Conservation (phyloP, 805 yeast species). For the Wickerhamiella shivajii region DNA sequence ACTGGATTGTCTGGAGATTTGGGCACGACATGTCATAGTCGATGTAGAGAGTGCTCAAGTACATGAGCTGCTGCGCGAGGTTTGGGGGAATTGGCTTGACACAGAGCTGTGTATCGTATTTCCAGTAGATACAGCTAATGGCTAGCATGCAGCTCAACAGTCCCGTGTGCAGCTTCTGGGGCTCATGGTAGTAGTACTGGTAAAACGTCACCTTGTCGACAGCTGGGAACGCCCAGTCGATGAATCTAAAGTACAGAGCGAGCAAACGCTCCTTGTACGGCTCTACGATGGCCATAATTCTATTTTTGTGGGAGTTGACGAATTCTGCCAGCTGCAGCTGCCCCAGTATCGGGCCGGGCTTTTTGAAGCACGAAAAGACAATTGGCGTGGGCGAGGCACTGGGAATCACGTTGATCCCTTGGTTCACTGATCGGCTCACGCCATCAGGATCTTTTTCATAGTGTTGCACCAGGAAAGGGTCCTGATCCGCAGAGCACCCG, state of each 20-base stretch:
- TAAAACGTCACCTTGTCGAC: constrained; percentile 23
- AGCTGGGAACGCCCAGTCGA: constrained; percentile 25
- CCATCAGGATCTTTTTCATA: constrained; percentile 17
- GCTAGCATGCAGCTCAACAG: constrained; percentile 24
- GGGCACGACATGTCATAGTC: constrained; percentile 23
- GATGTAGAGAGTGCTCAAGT: constrained; percentile 18
- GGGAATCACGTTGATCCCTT: constrained; percentile 18
- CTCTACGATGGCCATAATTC: constrained; percentile 4
- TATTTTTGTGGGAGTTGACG: not conserved
- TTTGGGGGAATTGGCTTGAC: constrained; percentile 21
- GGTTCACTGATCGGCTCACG: constrained; percentile 19
- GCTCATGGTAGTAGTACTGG: constrained; percentile 19
- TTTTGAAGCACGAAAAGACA: constrained; percentile 16
- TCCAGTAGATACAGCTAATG: constrained; percentile 25
- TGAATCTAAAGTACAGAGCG: constrained; percentile 22
- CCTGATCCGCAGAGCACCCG: constrained; percentile 24
- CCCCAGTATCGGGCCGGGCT: constrained; percentile 1
- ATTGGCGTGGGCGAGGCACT: constrained; percentile 17
- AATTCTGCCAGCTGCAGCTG: not conserved
- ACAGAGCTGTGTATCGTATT: constrained; percentile 23
- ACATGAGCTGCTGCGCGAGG: constrained; percentile 19
- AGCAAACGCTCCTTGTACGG: constrained; percentile 20
- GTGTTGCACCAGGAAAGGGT: constrained; percentile 21
- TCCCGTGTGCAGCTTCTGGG: constrained; percentile 21
- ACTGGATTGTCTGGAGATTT: constrained; percentile 22